Evolutionary conservation across 2,329 filamentous ascomycete genomes (phyloP).

Genomic region (Xylaria polymorpha): DNA sequence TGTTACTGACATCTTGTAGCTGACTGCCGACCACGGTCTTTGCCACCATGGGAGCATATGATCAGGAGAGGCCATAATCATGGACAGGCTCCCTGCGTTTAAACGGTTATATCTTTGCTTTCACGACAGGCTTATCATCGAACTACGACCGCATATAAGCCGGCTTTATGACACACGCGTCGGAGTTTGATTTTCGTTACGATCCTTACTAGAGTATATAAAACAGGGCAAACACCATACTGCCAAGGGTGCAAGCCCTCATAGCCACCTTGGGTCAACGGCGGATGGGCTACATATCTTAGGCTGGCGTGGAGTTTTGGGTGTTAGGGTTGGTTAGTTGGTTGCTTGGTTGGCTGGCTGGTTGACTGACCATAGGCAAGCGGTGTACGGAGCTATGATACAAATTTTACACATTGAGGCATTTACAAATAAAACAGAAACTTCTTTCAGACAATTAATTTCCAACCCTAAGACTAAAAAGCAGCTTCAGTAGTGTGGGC

Average conservation of each 20-base stretch:
- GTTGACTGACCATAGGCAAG: not conserved
- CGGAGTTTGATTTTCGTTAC: constrained; percentile 12
- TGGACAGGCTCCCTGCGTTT: constrained; percentile 45
- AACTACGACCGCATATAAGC: constrained; percentile 2
- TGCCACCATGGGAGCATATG: constrained; percentile 51
- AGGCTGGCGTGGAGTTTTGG: constrained; percentile 28
- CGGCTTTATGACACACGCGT: constrained; percentile 1
- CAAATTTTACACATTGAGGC: constrained; percentile 6
- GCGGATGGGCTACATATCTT: constrained; percentile 20
- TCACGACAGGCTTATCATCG: constrained; percentile 1
- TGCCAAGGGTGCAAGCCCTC: constrained; percentile 35
- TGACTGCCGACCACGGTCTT: constrained; percentile 48
- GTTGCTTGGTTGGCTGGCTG: no score
- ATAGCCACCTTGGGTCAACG: constrained; percentile 15
- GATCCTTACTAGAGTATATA: constrained; percentile 25
- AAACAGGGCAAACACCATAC: constrained; percentile 23
- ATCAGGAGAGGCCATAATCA: constrained; percentile 48
- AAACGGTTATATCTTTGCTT: constrained; percentile 19
- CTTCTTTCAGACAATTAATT: not conserved
- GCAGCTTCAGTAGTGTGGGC: constrained; percentile 7
- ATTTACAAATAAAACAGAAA: constrained; percentile 22
- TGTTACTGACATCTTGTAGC: constrained; percentile 38
- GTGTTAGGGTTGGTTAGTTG: constrained; percentile 21
- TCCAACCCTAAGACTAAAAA: not conserved
- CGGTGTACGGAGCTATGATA: constrained; percentile 16